Conservation (phyloP, 805 yeast genomes). For the Pichia occidentalis region DNA sequence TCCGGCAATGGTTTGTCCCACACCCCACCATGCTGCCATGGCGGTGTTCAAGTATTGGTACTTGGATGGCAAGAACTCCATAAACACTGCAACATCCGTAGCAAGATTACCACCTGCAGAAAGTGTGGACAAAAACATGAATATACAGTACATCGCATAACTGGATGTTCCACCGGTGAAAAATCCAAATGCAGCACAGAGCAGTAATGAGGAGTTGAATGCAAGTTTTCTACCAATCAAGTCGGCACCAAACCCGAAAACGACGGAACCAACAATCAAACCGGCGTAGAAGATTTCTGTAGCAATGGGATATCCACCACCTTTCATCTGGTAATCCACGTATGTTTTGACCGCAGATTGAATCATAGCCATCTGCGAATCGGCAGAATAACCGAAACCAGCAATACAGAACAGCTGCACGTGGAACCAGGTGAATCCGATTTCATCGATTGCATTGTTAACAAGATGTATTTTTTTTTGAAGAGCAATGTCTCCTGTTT, state of each 20-base stretch:
- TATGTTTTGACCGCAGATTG: conserved; percentile 41
- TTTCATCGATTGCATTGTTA: conserved; percentile 52
- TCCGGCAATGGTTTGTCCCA: conserved; percentile 51
- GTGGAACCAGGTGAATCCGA: conserved; percentile 55
- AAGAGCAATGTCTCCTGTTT: conserved; percentile 31
- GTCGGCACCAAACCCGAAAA: conserved; percentile 54
- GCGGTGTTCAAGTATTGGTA: conserved; percentile 47
- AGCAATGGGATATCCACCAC: conserved; percentile 37
- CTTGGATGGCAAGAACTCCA: conserved; percentile 46
- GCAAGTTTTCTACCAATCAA: conserved; percentile 48
- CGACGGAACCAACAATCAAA: conserved; percentile 44
- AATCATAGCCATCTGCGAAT: conserved; percentile 43
- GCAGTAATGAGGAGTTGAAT: conserved; percentile 42
- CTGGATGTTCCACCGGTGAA: conserved; percentile 46
- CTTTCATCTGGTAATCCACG: conserved; percentile 41
- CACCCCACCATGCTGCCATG: conserved; percentile 57
- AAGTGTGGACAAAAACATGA: conserved; percentile 38
- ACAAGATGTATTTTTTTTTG: conserved; percentile 38
- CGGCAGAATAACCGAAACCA: conserved; percentile 52
- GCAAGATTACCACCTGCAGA: conserved; percentile 55
- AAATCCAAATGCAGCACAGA: conserved; percentile 46
- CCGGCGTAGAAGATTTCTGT: conserved; percentile 46
- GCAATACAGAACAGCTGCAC: conserved; percentile 42
- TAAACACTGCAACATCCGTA: conserved; percentile 45
- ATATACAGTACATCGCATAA: conserved; percentile 44